phyloP scores from a whole-genome alignment of 1,139 yeast species.

The Suhomyces wounanorum region DNA sequence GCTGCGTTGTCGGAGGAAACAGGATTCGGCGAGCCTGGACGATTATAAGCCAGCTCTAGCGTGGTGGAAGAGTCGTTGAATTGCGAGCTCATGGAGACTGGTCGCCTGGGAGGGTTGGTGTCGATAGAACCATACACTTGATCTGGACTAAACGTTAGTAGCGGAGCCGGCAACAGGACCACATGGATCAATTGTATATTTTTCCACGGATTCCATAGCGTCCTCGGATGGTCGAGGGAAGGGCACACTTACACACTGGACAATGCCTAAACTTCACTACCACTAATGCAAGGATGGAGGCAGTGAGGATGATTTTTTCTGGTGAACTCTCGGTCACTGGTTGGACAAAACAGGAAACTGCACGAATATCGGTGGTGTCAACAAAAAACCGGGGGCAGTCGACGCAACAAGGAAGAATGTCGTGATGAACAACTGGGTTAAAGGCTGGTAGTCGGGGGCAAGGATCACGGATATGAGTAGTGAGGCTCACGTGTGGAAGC shows the following conservation, averaged over 20 bases:
- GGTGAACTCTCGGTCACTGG: conserved; percentile 2
- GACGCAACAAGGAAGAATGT: background rate
- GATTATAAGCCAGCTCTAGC: conserved; percentile 9
- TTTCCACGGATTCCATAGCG: background rate
- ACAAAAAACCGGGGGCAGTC: background rate
- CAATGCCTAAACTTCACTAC: background rate
- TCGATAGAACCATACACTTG: conserved; percentile 2
- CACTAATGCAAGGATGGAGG: background rate
- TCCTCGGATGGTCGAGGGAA: background rate
- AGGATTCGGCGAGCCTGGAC: conserved; percentile 9
- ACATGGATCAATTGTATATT: background rate
- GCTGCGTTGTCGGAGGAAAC: background rate
- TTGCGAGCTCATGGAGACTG: conserved; percentile 14
- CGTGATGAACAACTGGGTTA: background rate
- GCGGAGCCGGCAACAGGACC: background rate
- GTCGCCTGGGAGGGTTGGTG: background rate
- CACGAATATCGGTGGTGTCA: background rate
- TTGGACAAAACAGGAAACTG: background rate
- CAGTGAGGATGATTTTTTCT: conserved; percentile 3
- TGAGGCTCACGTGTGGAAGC: conserved; percentile 10
- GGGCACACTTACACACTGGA: conserved; percentile 1
- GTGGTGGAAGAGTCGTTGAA: conserved; percentile 11
- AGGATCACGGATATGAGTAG: conserved; percentile 9
- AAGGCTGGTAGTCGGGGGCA: conserved; percentile 7
- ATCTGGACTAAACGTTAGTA: conserved; percentile 2